Base-by-base conservation (phyloP, 306 rosid species). In the Coriaria nepalensis region DNA sequence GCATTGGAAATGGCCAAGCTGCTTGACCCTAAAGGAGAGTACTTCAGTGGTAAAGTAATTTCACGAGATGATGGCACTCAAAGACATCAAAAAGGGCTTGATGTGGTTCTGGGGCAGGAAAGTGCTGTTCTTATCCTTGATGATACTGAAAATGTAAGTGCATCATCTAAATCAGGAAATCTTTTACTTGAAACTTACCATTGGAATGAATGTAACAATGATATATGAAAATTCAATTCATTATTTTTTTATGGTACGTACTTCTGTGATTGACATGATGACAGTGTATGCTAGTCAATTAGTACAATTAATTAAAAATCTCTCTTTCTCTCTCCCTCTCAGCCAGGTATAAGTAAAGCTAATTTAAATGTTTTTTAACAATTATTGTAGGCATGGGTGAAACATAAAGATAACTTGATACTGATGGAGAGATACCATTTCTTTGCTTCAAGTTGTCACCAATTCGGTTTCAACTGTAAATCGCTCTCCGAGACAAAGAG, bases 11-110 rank as follows among this genome's bases (percentile, higher is more conserved):
- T 85, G 98, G 94, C 94, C 10, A 75, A 73, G 71, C 57, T 92
- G 60, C 84, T 92, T 64, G 98, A 92, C 61, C 93, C 98, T 39
- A 71, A n/a, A 46, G 68, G 63, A 62, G 86, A 77, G 68, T 90
- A 79, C 69, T 90, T 85, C 50, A 61, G 61, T 37, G 50, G 70
- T 9, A 79, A 76, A 66, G 90, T 92, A 48, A 92, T 85, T 53
- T 92, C 98, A 40, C 77, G 94, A 6, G 96, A 92, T 52, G 96
- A 92, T 63, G 93, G 98, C 53, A 82, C 94, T 53, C 83, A 77
- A 59, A 82, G 29, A 68, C 86, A 82, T 77, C 87, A 85, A 54
- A 86, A 92, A 77, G 98, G 84, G 53, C 86, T 92, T 33, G 96
- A 92, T 70, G 57, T 92, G 41, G 81, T 85, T 50, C 61, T 85